phyloP scores from a whole-genome alignment of 139 green algal species.

The Eudorina sp. region DNA sequence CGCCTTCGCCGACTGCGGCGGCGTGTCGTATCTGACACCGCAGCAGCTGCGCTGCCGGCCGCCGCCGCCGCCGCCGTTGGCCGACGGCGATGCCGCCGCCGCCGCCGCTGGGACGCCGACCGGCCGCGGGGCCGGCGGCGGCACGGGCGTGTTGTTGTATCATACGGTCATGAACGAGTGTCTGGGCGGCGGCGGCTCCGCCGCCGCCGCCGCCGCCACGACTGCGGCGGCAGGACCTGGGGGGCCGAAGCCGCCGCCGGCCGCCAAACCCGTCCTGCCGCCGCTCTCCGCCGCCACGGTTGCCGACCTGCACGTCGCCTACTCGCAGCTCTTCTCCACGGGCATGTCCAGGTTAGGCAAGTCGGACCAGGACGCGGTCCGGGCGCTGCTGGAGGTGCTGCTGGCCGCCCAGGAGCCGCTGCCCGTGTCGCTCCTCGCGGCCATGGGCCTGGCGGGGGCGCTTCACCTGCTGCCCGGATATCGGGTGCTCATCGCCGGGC shows the following conservation, averaged over 20 bases:
- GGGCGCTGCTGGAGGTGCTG: constrained; percentile 41
- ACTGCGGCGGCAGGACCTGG: neutral
- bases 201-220: neutral
- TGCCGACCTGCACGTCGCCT: neutral
- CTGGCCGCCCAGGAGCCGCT: constrained; percentile 55
- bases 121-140: neutral
- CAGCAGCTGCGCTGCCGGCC: neutral
- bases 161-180: constrained; percentile 5
- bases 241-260: neutral
- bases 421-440: constrained; percentile 11
- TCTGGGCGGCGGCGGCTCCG: neutral
- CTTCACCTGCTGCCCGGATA: constrained; percentile 38
- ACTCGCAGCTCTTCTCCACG: neutral
- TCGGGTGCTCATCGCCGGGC: constrained; percentile 26
- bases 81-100: neutral
- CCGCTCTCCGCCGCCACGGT: neutral
- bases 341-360: neutral
- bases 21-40: neutral
- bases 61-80: neutral
- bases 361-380: neutral
- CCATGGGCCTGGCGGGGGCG: constrained; percentile 24
- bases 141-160: constrained; percentile 19
- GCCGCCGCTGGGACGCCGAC: neutral
- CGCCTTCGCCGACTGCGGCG: neutral
- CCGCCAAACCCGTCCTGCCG: neutral